Evolutionary conservation across 169 alveolate genomes (phyloP).

Genomic region (Eimeria maxima): DNA sequence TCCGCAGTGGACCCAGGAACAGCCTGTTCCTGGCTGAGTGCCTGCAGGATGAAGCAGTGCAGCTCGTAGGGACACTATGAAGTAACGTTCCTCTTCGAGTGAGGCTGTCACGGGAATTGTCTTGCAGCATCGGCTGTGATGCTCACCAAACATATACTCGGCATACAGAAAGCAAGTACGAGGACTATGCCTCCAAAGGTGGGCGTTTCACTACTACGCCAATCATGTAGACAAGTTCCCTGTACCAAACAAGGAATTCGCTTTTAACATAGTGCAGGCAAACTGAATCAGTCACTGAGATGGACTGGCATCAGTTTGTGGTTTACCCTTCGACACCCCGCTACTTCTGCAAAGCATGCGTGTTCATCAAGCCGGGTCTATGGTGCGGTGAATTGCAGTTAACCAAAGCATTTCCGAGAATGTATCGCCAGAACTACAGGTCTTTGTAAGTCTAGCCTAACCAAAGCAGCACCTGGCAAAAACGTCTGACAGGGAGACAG

Average conservation of each 20-base stretch:
- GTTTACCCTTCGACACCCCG: neutral
- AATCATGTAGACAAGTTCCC: neutral
- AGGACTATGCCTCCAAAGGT: conserved; percentile 72
- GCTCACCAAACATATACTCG: conserved; percentile 60
- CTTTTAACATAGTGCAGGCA: neutral
- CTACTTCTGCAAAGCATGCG: neutral
- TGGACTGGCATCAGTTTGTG: neutral
- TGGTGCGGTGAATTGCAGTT: neutral
- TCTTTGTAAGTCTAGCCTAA: conserved; percentile 17
- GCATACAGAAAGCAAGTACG: conserved; percentile 62
- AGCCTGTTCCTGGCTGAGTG: neutral
- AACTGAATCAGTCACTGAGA: neutral
- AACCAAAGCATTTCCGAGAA: conserved; percentile 47
- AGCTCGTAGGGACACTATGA: neutral
- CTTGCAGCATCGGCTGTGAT: conserved; percentile 63
- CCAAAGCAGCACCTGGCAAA: neutral
- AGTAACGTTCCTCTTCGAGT: neutral
- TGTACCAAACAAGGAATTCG: neutral
- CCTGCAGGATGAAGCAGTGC: conserved; percentile 3
- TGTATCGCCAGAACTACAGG: conserved; percentile 50
- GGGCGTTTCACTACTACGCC: neutral
- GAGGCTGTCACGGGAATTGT: conserved; percentile 11
- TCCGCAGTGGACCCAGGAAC: neutral
- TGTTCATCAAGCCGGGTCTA: neutral
- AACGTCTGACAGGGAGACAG: neutral